A percentile compares a stretch with the other conserved stretches of the same genome.
Conservation (phyloP, 2,329 filamentous ascomycete species). For the Colletotrichum tropicale region DNA sequence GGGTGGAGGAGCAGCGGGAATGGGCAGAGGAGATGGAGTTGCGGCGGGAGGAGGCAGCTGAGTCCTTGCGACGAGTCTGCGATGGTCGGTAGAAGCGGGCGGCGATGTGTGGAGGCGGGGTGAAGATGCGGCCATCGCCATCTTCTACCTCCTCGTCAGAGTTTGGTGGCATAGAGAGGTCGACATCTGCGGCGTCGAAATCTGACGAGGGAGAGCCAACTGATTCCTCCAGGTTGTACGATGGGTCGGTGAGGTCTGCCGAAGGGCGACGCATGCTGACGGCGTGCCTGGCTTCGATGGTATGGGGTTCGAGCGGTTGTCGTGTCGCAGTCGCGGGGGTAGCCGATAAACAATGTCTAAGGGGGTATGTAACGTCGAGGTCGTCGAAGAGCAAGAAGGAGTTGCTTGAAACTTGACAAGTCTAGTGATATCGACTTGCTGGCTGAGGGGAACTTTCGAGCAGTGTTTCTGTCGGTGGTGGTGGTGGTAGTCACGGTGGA, state of each 20-base stretch:
- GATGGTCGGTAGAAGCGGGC: conserved; percentile 76
- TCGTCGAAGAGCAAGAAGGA: neutral
- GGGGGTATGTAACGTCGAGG: neutral
- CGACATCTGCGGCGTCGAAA: conserved; percentile 33
- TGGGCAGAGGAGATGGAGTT: conserved; percentile 81
- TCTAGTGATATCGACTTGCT: neutral
- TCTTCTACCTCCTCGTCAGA: conserved; percentile 36
- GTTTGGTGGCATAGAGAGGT: conserved; percentile 42
- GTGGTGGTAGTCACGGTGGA: neutral
- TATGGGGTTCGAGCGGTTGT: neutral
- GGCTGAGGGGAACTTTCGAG: neutral
- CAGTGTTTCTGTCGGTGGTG: neutral
- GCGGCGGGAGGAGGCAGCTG: conserved; percentile 77
- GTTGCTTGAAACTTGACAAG: neutral
- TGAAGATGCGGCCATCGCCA: conserved; percentile 45
- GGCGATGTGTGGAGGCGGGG: conserved; percentile 77
- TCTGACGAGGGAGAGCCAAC: conserved; percentile 31
- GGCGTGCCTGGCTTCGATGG: conserved; percentile 4
- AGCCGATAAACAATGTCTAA: neutral
- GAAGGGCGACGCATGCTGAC: conserved; percentile 48
- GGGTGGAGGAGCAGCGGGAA: conserved; percentile 67
- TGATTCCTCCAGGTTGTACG: conserved; percentile 42
- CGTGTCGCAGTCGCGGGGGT: neutral
- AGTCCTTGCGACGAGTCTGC: conserved; percentile 73
- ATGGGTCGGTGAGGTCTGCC: conserved; percentile 43